phyloP scores from a whole-genome alignment of 257 asterid genomes.

The Solanum paucissectum region DNA sequence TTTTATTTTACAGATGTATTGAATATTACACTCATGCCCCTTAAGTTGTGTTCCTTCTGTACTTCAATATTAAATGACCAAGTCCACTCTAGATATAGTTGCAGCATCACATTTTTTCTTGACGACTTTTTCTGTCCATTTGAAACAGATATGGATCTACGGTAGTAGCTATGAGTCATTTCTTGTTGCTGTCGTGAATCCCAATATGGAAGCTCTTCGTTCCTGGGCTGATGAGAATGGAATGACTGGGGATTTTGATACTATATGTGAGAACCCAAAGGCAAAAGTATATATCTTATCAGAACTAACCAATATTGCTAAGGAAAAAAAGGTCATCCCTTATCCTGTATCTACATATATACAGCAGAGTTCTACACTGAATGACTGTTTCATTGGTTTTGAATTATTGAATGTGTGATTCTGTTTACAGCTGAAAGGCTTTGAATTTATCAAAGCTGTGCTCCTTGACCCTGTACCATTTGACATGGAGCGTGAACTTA shows the following conservation, averaged over 20 bases:
- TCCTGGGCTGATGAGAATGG: slow-evolving; percentile 48
- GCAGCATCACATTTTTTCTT: not conserved
- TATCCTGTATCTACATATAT: not conserved
- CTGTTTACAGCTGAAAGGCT: slow-evolving; percentile 56
- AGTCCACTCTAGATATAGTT: not conserved
- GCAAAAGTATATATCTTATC: slow-evolving; percentile 37
- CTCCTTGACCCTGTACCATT: slow-evolving; percentile 58
- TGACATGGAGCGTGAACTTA: slow-evolving; percentile 76
- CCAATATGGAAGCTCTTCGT: slow-evolving; percentile 42
- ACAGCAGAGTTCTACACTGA: not conserved
- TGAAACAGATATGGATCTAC: slow-evolving; percentile 66
- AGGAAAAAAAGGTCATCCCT: slow-evolving; percentile 55
- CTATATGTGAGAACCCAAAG: slow-evolving; percentile 40
- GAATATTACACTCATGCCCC: not conserved
- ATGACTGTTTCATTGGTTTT: not conserved
- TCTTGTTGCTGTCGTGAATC: slow-evolving; percentile 74
- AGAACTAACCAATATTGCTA: slow-evolving; percentile 44
- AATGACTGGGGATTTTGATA: slow-evolving; percentile 26
- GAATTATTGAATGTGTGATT: not conserved
- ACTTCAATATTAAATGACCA: not conserved
- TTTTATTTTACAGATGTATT: not conserved
- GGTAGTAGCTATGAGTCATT: slow-evolving; percentile 76
- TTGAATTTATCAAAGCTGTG: slow-evolving; percentile 58
- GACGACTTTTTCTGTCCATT: not conserved
- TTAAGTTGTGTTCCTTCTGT: not conserved